These are phyloP conservation scores for Corymbia citriodora DNA, from an alignment of 441 rosid genomes.

Conservation along the genomic window DNA sequence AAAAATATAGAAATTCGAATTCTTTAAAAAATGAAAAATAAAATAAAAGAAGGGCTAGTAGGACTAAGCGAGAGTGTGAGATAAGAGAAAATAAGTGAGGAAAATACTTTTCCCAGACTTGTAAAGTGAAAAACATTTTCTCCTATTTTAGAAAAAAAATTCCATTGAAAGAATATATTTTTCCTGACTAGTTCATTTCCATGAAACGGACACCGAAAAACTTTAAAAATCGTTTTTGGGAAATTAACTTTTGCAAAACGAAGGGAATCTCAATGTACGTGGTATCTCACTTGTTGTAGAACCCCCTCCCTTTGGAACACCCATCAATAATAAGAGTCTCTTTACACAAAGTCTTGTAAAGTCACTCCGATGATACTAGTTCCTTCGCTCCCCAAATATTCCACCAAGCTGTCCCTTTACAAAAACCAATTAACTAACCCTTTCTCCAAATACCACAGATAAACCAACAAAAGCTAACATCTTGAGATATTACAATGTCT, in stretches of 20 bases:
- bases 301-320: no score
- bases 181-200: background rate
- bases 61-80: no score
- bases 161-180: no score
- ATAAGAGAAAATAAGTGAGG: no score
- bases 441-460: background rate
- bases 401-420: background rate
- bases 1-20: no score
- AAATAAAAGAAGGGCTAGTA: no score
- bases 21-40: no score
- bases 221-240: rapidly evolving
- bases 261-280: rapidly evolving
- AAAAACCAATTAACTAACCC: background rate
- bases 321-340: no score
- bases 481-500: background rate
- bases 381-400: background rate
- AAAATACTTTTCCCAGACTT: background rate
- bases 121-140: no score
- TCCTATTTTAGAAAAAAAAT: rapidly evolving
- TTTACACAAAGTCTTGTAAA: background rate
- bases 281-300: no score
- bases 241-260: rapidly evolving
- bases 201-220: rapidly evolving
- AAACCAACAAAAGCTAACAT: background rate
- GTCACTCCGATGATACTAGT: background rate